Evolutionary conservation across 2,329 filamentous ascomycete species (phyloP), one percentile per base, ranked within the genome.

Genomic region (Calonectria henricotiae): DNA sequence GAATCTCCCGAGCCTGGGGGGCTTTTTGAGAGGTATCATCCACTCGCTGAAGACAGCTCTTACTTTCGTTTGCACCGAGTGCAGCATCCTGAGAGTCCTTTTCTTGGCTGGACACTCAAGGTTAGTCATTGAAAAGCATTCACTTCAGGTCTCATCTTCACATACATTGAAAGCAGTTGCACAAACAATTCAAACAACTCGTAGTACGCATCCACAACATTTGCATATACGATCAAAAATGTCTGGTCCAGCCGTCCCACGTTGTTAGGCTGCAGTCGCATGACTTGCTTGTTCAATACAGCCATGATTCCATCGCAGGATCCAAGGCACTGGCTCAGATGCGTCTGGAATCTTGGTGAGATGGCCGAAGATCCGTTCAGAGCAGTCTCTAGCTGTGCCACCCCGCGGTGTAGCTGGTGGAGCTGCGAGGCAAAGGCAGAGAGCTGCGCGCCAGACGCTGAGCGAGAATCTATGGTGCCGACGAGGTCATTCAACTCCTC

Each of bases 251-350:
- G 15, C 13, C 69, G 61, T 1, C 60, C 55, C 27, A 78, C 67
- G 23, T 74, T 79, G 23, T 76, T 73, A 0, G 74, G 65, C 37
- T 79, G 76, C 61, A 83, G 67, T 4, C 80, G 75, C 76, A 80
- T 78, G 0, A 81, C 62, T 75, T 83, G 81, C 71, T 83, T 83
- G 46, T 79, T 78, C 43, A 83, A 58, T 17, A 74, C 74, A 1
- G 79, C 80, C 23, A 74, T 71, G 4, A 76, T 71, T 4, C 68
- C 73, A 68, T 82, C 80, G 55, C 81, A 83, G 5, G 72, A 75
- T 25, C 69, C 70, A 1, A 83, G 70, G 11, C 73, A 76, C 13
- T 76, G 72, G 62, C 74, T 75, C 27, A 83, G 63, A 9, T 76
- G 72, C 0, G 71, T 74, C 61, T 82, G 82, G 43, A 83, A 46